phyloP scores from a whole-genome alignment of 129 eudicot genomes.

The Flaveria linearis region DNA sequence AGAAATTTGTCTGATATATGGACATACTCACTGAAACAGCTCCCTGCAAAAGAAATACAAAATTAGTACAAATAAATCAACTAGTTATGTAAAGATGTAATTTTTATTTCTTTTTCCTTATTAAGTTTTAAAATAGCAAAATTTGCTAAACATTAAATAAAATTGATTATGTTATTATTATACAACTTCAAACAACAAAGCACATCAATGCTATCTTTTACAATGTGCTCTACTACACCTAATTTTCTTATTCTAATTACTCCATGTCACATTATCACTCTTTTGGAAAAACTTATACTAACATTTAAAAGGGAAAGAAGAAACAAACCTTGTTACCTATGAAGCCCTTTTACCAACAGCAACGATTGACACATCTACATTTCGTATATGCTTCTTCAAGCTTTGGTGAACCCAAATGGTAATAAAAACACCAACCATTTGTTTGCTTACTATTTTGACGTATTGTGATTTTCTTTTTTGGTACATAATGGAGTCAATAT shows the following conservation, averaged over 20 bases:
- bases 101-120: too few species aligned
- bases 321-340: slow-evolving; percentile 84
- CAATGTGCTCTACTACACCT: not conserved
- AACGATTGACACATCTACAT: slow-evolving; percentile 78
- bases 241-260: not conserved
- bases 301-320: not conserved
- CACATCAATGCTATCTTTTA: too few species aligned
- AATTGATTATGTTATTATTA: not conserved
- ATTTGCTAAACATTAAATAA: not conserved
- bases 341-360: slow-evolving; percentile 94
- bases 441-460: slow-evolving; percentile 90
- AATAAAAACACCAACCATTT: slow-evolving; percentile 88
- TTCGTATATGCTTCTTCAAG: slow-evolving; percentile 77
- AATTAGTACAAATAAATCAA: not conserved
- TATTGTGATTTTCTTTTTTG: slow-evolving; percentile 57
- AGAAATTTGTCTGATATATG: slow-evolving; percentile 72
- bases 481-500: slow-evolving; percentile 62
- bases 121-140: too few species aligned
- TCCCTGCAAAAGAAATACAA: slow-evolving; percentile 46
- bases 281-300: not conserved
- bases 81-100: not conserved
- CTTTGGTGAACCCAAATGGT: slow-evolving; percentile 89
- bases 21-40: slow-evolving; percentile 88
- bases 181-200: not conserved
- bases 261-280: not conserved